Evolutionary conservation across 2,329 filamentous ascomycete species (phyloP), one percentile per base, ranked within the genome.

Genomic region (Hymenoscyphus fructigenus): DNA sequence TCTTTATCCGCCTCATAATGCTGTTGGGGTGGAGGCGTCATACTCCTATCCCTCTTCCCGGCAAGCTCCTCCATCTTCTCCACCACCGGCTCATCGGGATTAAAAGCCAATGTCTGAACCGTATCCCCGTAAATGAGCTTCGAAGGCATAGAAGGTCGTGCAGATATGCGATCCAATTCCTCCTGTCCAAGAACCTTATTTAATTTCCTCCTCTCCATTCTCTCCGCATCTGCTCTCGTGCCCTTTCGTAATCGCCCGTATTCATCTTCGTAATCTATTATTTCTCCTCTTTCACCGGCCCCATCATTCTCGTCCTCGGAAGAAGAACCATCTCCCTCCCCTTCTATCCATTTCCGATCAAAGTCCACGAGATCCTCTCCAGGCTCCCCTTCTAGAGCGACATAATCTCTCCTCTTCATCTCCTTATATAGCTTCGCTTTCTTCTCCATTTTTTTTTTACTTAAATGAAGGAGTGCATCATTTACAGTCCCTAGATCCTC

Each of bases 321-420:
- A 23, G 74, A 59, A 59, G 66, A 64, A 10, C 75, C 78, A 1
- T 74, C 73, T 3, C 76, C 78, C 62, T 88, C 81, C 28, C 81
- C 80, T 74, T 96, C 91, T 0, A 90, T 92, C 93, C 95, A 98
- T 79, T 98, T 99, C 66, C 90, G 84, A 78, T 98, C 95, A 77
- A 99, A 99, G 79, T 99, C 94, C 2, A 99, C 90, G 29, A 96
- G 84, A 28, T 85, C 84, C 70, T 88, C 86, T 10, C 47, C 47
- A 0, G 47, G 20, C 71, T 86, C 81, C 74, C 89, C 85, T 69
- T 91, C 85, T 0, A 32, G 29, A 0, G 59, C 59, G 7, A 91
- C 81, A 77, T 91, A 88, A 74, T 96, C 89, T n/a, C 94, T 93
- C 38, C 91, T 85, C 78, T 96, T 96, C 87, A 99, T 89, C 44